These are phyloP conservation scores for Dictyostelium citrinum DNA, from an alignment of 78 protist genomes.

Conservation along the genomic window DNA sequence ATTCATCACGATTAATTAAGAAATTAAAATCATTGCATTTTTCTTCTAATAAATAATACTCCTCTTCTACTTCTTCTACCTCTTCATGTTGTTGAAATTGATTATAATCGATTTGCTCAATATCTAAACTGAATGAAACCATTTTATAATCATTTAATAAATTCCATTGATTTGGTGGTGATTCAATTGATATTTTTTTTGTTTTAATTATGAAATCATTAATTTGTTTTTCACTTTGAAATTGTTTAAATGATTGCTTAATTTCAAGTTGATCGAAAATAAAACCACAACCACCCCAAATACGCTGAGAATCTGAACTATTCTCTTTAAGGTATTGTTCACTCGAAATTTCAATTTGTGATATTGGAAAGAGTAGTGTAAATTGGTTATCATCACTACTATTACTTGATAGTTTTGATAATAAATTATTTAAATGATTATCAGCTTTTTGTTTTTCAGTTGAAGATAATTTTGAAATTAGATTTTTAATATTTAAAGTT, in stretches of 20 bases:
- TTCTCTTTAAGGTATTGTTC: not conserved
- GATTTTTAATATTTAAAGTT: not conserved
- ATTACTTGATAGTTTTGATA: not conserved
- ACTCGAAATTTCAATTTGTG: not conserved
- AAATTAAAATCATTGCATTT: not conserved
- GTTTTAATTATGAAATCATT: not conserved
- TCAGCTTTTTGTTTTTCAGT: not conserved
- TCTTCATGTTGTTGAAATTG: not conserved
- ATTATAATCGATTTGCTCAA: not conserved
- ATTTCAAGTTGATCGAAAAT: not conserved
- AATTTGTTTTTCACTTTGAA: not conserved
- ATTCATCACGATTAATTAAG: not conserved
- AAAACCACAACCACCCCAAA: constrained; percentile 51
- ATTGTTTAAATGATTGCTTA: not conserved
- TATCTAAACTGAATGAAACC: not conserved
- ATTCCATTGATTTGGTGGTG: not conserved
- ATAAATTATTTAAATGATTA: not conserved
- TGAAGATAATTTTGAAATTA: not conserved
- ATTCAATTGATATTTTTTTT: not conserved
- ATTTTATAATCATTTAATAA: not conserved
- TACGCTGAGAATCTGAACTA: not conserved
- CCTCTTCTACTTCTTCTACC: not conserved
- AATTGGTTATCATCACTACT: too few relatives aligned
- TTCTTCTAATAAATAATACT: not conserved
- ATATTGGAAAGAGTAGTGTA: not conserved